These are phyloP conservation scores for Parasitella parasitica DNA, from an alignment of 371 early-diverging fungal genomes.

Conservation along the genomic window DNA sequence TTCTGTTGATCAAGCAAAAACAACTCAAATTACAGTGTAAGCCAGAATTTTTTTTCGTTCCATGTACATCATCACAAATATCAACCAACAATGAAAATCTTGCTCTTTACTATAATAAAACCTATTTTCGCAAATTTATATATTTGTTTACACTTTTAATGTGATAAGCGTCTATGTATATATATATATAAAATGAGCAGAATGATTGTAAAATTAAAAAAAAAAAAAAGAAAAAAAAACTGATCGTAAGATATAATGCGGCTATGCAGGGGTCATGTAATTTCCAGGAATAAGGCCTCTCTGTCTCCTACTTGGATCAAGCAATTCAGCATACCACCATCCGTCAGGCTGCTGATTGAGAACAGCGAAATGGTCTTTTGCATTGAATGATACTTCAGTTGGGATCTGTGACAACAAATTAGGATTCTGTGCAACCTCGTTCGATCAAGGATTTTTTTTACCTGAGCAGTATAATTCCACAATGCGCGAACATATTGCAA, in stretches of 20 bases:
- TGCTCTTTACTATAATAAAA: too few species aligned
- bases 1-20: too few species aligned
- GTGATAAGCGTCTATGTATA: too few species aligned
- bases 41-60: too few species aligned
- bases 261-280: conserved; percentile 22
- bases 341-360: conserved; percentile 33
- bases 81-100: too few species aligned
- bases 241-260: too few species aligned
- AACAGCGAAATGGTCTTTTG: conserved; percentile 28
- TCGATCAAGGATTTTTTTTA: too few species aligned
- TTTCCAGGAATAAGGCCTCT: conserved; percentile 38
- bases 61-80: too few species aligned
- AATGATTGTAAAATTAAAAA: neutral
- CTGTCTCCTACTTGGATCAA: conserved; percentile 15
- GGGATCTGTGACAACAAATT: conserved; percentile 7
- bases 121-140: too few species aligned
- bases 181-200: neutral
- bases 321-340: conserved; percentile 38
- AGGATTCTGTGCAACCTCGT: neutral
- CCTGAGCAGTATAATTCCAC: conserved; percentile 26
- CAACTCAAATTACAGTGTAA: too few species aligned
- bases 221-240: too few species aligned
- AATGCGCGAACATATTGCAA: conserved; percentile 18
- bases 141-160: too few species aligned
- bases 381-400: conserved; percentile 27